Conservation (phyloP, 2,329 filamentous ascomycete species). For the Scedosporium minutisporum region DNA sequence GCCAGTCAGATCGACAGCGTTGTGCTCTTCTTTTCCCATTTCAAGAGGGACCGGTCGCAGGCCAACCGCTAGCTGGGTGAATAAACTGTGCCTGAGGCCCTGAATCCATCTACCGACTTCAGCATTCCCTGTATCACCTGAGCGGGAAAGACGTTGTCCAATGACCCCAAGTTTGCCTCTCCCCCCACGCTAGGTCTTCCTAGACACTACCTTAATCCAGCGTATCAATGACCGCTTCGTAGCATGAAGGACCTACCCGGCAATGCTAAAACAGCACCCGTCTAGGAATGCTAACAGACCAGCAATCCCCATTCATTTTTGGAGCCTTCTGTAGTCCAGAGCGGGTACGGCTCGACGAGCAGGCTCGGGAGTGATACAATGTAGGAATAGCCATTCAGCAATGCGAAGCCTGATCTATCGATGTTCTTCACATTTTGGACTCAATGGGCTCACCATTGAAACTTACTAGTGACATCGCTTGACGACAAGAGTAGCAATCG, state of each 20-base stretch:
- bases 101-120: background rate
- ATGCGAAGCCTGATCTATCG: background rate
- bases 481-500: background rate
- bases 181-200: background rate
- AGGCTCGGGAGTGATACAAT: background rate
- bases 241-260: no score
- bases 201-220: background rate
- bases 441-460: background rate
- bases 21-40: background rate
- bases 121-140: background rate
- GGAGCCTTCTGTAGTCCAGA: background rate
- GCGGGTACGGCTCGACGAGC: background rate
- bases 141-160: background rate
- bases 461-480: background rate
- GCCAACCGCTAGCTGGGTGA: background rate
- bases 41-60: background rate
- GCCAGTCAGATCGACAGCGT: background rate
- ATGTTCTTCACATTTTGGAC: background rate
- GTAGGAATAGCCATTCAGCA: background rate
- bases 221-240: background rate
- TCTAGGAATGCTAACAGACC: no score
- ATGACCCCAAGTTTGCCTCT: background rate
- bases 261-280: no score
- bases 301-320: background rate
- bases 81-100: background rate